Base-by-base conservation (phyloP, 1,139 yeast species). In the Saccharomyces pastorianus region DNA sequence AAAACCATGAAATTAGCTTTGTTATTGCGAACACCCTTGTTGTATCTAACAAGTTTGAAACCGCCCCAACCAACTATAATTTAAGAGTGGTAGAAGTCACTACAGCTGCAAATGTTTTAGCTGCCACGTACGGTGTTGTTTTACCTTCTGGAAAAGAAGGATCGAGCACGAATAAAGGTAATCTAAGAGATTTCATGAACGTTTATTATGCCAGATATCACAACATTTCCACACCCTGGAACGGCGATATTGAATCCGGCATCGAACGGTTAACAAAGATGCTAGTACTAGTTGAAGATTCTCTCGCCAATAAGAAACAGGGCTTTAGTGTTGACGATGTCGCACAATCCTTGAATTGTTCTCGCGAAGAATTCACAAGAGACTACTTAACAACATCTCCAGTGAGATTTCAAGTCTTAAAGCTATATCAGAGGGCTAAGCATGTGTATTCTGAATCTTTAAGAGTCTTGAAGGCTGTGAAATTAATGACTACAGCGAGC, bases 11-110 rank as follows among this genome's bases (percentile, higher is more conserved):
- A 41, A 70, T 82, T 56, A 77, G 77, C 5, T 83, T 84, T 63
- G 76, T 85, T 51, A 79, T 85, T 51, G 80, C 89, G 47, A 84
- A 85, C 68, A 78, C 86, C 51, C 74, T 84, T 56, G 80, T 82
- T 42, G 78, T 77, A 32, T 79, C 88, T 25, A 83, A 83, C 69
- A 85, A 84, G 65, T 79, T 79, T 56, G 87, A 82, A 64, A 82
- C 90, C 3, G 90, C 86, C 1, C 88, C 90, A 0, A 71, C 76
- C 23, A 82, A 82, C 66, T 85, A 85, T 69, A 85, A 85, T 65
- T 73, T 85, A 63, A 75, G 91, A 51, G 89, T 83, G 4, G 88
- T 83, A 23, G 90, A 84, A 64, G 84, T 82, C 55, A 82, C 84
- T 1, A 71, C 82, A 25, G 86, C 86, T 4, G 82, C 88, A 2